phyloP scores from a whole-genome alignment of 2,329 filamentous ascomycete species.

The Aspergillus amoenus region DNA sequence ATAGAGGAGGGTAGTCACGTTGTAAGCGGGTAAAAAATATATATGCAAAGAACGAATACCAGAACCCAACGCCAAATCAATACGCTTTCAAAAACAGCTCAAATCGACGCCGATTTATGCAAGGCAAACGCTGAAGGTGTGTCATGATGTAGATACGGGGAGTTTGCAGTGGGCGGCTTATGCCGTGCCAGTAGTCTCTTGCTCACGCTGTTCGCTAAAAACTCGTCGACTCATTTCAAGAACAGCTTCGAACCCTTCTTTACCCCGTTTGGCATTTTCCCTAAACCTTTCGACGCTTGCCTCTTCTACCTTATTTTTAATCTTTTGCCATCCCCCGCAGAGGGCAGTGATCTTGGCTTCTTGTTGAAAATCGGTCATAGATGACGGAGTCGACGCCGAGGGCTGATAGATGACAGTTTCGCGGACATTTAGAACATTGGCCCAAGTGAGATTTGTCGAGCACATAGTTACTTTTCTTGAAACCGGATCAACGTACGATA shows the following conservation, averaged over 20 bases:
- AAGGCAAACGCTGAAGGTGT: conserved; percentile 28
- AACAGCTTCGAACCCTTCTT: conserved; percentile 93
- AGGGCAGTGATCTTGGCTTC: conserved; percentile 90
- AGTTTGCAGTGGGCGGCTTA: conserved; percentile 11
- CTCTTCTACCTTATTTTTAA: conserved; percentile 95
- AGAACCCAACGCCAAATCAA: conserved; percentile 24
- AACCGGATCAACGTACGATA: conserved; percentile 85
- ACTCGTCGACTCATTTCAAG: conserved; percentile 89
- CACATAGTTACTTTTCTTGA: conserved; percentile 93
- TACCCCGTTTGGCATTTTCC: conserved; percentile 86
- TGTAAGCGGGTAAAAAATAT: not conserved
- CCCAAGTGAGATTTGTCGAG: conserved; percentile 90
- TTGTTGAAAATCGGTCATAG: conserved; percentile 78
- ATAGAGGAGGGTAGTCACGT: not conserved
- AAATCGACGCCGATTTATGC: conserved; percentile 31
- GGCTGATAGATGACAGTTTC: conserved; percentile 90
- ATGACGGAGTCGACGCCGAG: conserved; percentile 46
- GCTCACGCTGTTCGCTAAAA: conserved; percentile 83
- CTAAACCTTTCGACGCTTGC: conserved; percentile 82
- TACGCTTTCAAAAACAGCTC: conserved; percentile 23
- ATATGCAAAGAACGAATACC: not conserved
- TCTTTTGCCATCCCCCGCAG: conserved; percentile 94
- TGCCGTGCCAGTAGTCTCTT: conserved; percentile 47
- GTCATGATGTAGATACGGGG: conserved; percentile 13
- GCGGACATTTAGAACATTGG: conserved; percentile 84